Evolutionary conservation across 1,139 yeast genomes (phyloP), one percentile per base, ranked within the genome.

Genomic region (Nematodospora anomalae): DNA sequence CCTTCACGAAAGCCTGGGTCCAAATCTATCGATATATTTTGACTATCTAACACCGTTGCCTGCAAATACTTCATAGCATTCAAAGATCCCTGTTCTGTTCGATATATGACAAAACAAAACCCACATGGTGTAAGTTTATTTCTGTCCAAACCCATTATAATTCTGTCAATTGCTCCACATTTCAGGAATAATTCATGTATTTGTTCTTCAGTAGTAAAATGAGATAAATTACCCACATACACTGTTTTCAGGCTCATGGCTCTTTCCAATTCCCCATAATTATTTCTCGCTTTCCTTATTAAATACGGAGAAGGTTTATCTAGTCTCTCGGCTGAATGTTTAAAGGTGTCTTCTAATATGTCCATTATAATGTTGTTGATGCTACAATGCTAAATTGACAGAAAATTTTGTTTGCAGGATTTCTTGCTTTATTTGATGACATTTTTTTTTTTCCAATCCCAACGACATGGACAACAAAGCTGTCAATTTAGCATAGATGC

Each of bases 1-100:
- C 97, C 97, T 51, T 90, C 97, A 46, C 76, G 77, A 57, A 90
- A 90, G 0, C 98, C 98, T 0, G 97, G 96, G 55, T 90, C 98
- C 50, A 92, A 67, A 60, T 90, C 98, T 33, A 90, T 84, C 32
- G 85, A 81, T 48, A 90, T 74, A 20, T 71, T 69, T 43, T 87
- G 80, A 35, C 90, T 94, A 55, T 90, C 96, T 33, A 90, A 71
- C 51, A 80, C 82, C 0, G 96, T 88, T 33, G 81, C 82, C 45
- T 85, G 81, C 40, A 92, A 67, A 55, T 80, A 90, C 54, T 88
- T 83, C 54, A 90, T 78, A 5, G 96, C 86, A 47, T 83, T 79
- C 30, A 88, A 66, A 1, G 96, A 88, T 34, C 86, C 89, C 32
- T 72, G 71, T 38, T 81, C 81, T 9, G 69, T 61, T 38, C 73